Evolutionary conservation across 306 rosid genomes (phyloP).

Genomic region (Castanopsis chinensis): DNA sequence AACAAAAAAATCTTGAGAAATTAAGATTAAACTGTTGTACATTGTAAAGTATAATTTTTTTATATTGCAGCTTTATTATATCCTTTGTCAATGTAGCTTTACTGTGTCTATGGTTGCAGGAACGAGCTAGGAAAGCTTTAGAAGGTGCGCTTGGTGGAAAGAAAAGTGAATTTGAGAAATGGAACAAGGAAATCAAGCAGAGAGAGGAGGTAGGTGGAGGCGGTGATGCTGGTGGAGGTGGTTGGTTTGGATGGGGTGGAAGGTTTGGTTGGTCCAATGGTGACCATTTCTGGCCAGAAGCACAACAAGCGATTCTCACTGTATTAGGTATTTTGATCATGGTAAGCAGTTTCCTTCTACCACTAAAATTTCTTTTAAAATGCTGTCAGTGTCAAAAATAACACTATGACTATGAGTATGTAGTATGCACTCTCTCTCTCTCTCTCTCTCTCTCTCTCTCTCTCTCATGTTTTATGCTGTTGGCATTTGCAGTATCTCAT

Average conservation of each 20-base stretch:
- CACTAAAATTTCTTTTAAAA: not conserved
- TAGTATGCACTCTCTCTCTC: not conserved
- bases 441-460: not conserved
- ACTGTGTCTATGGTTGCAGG: slow-evolving; percentile 41
- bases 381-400: not conserved
- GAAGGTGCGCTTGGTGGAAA: slow-evolving; percentile 95
- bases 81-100: not conserved
- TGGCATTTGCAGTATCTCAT: slow-evolving; percentile 61
- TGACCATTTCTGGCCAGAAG: slow-evolving; percentile 92
- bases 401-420: not conserved
- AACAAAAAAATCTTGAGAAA: not conserved
- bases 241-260: slow-evolving; percentile 91
- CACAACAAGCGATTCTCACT: slow-evolving; percentile 69
- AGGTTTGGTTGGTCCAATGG: slow-evolving; percentile 87
- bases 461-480: not conserved
- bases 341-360: slow-evolving; percentile 46
- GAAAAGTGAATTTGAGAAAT: slow-evolving; percentile 81
- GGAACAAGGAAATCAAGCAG: slow-evolving; percentile 86
- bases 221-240: slow-evolving; percentile 76
- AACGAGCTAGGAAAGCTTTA: slow-evolving; percentile 88
- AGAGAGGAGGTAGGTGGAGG: slow-evolving; percentile 90
- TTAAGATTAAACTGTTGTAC: not conserved
- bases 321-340: slow-evolving; percentile 60
- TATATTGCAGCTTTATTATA: not conserved
- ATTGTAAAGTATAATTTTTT: not conserved